Percentiles rank a stretch among this genome's conserved stretches.
Evolutionary conservation across 768 basidiomycete genomes (phyloP).

Genomic region (Naganishia onofrii): DNA sequence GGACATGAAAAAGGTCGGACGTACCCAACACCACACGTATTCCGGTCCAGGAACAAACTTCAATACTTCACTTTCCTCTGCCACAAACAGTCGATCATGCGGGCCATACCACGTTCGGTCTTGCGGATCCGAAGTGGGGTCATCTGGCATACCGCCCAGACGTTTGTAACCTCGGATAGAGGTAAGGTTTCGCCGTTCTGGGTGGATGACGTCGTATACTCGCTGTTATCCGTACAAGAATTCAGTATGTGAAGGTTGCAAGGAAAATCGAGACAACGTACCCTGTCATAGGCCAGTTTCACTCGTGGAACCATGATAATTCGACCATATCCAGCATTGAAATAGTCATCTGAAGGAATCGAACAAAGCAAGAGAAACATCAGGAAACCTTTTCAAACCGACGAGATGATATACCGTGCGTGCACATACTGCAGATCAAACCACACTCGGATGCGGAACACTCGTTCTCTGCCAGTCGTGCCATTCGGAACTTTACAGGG

Average conservation of each 20-base stretch:
- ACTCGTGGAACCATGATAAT: slow-evolving; percentile 98
- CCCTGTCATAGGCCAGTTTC: slow-evolving; percentile 90
- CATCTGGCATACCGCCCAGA: slow-evolving; percentile 94
- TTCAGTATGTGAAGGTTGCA: background rate
- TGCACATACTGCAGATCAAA: slow-evolving; percentile 74
- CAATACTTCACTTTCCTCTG: slow-evolving; percentile 76
- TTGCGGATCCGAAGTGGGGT: slow-evolving; percentile 93
- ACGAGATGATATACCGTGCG: background rate
- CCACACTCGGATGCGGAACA: slow-evolving; percentile 95
- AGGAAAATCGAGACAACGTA: slow-evolving; percentile 50
- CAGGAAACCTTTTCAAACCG: background rate
- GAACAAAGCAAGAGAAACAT: background rate
- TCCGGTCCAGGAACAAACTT: slow-evolving; percentile 77
- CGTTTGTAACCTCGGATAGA: slow-evolving; percentile 90
- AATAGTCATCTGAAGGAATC: slow-evolving; percentile 69
- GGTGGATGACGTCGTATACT: slow-evolving; percentile 94
- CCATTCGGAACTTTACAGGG: slow-evolving; percentile 94
- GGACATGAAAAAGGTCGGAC: slow-evolving; percentile 46
- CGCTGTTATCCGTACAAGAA: slow-evolving; percentile 61
- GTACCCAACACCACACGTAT: slow-evolving; percentile 61
- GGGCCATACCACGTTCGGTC: slow-evolving; percentile 98
- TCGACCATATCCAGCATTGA: slow-evolving; percentile 90
- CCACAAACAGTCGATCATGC: slow-evolving; percentile 87
- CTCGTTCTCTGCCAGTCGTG: slow-evolving; percentile 76
- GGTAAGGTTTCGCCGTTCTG: slow-evolving; percentile 82